phyloP scores from a whole-genome alignment of 805 yeast genomes.

The Starmera quercuum region DNA sequence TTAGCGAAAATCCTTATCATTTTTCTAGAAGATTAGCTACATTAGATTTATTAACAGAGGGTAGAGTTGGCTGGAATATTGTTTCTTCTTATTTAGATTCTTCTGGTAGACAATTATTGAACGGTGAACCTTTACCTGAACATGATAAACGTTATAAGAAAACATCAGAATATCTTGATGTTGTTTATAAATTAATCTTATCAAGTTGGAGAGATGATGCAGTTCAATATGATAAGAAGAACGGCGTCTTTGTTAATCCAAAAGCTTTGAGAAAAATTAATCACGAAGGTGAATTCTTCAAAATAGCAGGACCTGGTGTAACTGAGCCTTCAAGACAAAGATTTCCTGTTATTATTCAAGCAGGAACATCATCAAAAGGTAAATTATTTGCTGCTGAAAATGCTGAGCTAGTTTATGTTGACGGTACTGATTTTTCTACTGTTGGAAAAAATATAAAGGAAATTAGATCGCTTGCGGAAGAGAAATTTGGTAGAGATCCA shows the following conservation, averaged over 20 bases:
- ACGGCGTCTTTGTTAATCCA: constrained; percentile 24
- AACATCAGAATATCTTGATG: constrained; percentile 31
- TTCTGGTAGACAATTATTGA: constrained; percentile 27
- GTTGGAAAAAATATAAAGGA: constrained; percentile 22
- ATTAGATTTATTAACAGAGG: constrained; percentile 31
- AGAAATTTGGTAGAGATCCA: constrained; percentile 25
- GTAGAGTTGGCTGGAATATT: constrained; percentile 36
- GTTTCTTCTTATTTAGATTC: constrained; percentile 31
- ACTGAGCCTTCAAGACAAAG: constrained; percentile 32
- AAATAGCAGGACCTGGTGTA: constrained; percentile 28
- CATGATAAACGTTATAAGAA: constrained; percentile 31
- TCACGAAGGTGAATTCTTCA: constrained; percentile 27
- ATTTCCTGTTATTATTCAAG: constrained; percentile 33
- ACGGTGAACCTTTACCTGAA: constrained; percentile 25
- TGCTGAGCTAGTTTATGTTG: constrained; percentile 32
- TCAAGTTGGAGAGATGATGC: constrained; percentile 33
- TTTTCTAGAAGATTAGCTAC: constrained; percentile 32
- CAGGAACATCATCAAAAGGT: constrained; percentile 31
- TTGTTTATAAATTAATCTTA: constrained; percentile 28
- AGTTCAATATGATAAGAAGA: constrained; percentile 9
- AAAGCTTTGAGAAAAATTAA: constrained; percentile 25
- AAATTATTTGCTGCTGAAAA: constrained; percentile 30
- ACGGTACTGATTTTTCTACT: constrained; percentile 22
- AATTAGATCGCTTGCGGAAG: constrained; percentile 26
- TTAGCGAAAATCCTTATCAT: constrained; percentile 32